Evolutionary conservation across 106 monocot genomes (phyloP), one percentile per base, ranked within the genome.

Genomic region (Vanilla planifolia): DNA sequence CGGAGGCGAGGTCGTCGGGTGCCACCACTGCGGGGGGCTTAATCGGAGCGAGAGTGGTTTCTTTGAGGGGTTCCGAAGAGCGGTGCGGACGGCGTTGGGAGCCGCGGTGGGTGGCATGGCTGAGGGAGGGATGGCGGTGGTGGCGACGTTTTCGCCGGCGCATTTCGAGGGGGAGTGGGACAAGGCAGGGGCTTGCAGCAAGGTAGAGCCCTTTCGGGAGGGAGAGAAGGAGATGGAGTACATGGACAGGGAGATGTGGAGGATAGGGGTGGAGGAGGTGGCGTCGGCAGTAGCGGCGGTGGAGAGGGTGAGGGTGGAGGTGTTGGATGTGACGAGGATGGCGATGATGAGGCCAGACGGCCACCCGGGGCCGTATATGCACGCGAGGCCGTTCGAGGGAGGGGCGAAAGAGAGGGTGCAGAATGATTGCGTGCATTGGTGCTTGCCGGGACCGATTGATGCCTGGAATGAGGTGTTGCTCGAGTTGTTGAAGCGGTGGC

Each of bases 101-200:
- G 39, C 6, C 8, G 51, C 61, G 22, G 59, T 22, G 40, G 26
- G 16, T 26, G 33, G 19, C 6, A 8, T 35, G 35, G 47, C n/a
- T 33, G 6, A 6, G 26, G 56, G 53, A 55, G 75, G 63, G 69
- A 3, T 71, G 25, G 95, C 77, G 52, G 79, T 77, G 60, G 63
- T 88, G 66, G 85, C 87, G 59, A 91, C 96, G 21, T 98, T 98
- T 60, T 81, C 96, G 53, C 87, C 90, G 40, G 76, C 91, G 51
- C 96, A 98, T 59, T 98, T 98, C 60, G 91, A 91, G 43, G 91
- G 87, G 62, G 91, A 85, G 43, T 91, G 96, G 91, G 87, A 98
- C 33, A 82, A 85, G 60, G 69, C 71, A 0, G 81, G 81, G 26
- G 83, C 91, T 5, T 98, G 96, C 47, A 61, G 64, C 40, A 82